phyloP scores from a whole-genome alignment of 306 rosid genomes.

The Amphicarpaea edgeworthii region DNA sequence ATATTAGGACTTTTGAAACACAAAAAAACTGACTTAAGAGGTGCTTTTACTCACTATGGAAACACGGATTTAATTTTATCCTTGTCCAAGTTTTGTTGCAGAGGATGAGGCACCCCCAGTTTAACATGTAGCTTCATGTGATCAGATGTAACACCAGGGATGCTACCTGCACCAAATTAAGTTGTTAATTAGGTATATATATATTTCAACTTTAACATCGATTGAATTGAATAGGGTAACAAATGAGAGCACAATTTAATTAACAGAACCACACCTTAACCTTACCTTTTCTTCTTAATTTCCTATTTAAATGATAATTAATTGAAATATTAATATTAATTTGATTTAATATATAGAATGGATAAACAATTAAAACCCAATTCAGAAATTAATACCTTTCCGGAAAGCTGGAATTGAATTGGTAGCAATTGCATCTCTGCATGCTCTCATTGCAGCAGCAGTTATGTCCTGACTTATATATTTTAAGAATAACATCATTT shows the following conservation, averaged over 20 bases:
- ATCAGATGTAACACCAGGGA: slow-evolving; percentile 74
- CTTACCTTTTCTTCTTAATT: too few species aligned
- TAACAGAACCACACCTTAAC: too few species aligned
- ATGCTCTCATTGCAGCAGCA: slow-evolving; percentile 84
- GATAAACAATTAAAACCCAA: not conserved
- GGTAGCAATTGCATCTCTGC: slow-evolving; percentile 83
- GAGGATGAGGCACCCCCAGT: slow-evolving; percentile 76
- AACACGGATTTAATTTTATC: slow-evolving; percentile 72
- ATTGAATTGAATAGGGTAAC: too few species aligned
- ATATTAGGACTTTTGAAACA: not conserved
- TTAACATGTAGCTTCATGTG: slow-evolving; percentile 77
- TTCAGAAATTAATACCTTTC: slow-evolving; percentile 54
- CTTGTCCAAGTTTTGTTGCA: slow-evolving; percentile 65
- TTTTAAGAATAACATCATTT: not conserved
- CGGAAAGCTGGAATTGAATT: slow-evolving; percentile 84
- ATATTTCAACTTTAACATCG: too few species aligned
- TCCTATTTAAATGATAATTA: too few species aligned
- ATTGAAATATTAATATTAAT: too few species aligned
- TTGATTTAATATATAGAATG: too few species aligned
- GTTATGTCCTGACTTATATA: slow-evolving; percentile 69
- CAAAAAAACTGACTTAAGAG: not conserved
- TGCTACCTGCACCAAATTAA: slow-evolving; percentile 50
- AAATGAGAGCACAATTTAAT: too few species aligned
- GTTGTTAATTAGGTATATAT: not conserved
- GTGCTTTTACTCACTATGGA: slow-evolving; percentile 71